A percentile compares a stretch with the other conserved stretches of the same genome.
These are phyloP conservation scores for Rhizophagus sp. DNA, from an alignment of 192 early-diverging fungal species.

Conservation along the genomic window DNA sequence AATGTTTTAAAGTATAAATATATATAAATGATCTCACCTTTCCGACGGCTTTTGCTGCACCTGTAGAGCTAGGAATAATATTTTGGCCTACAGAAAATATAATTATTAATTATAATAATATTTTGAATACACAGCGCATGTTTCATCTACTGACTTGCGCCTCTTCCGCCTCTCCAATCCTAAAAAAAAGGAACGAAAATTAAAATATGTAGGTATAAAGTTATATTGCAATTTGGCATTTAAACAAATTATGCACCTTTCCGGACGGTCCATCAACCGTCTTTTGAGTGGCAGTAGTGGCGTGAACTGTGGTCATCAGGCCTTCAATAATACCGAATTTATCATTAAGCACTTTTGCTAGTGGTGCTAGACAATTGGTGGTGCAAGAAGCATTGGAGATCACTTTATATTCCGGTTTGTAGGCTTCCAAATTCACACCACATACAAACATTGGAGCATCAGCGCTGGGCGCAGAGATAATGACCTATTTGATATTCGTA, in stretches of 20 bases:
- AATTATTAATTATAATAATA: not conserved
- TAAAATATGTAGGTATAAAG: not conserved
- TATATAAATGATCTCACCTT: constrained; percentile 51
- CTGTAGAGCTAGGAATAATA: constrained; percentile 98
- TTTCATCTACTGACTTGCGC: constrained; percentile 58
- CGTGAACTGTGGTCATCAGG: constrained; percentile 98
- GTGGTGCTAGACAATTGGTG: constrained; percentile 98
- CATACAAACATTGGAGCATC: constrained; percentile 99
- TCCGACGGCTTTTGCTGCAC: constrained; percentile 99
- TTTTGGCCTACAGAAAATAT: constrained; percentile 62
- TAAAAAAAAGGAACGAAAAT: not conserved
- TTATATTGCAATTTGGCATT: not conserved
- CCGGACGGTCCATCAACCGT: constrained; percentile 97
- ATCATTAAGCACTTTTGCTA: constrained; percentile 96
- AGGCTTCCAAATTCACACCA: constrained; percentile 95
- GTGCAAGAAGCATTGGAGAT: constrained; percentile 99
- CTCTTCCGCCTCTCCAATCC: constrained; percentile 98
- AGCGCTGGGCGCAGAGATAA: constrained; percentile 95
- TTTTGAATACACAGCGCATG: not conserved
- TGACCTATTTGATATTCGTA: constrained; percentile 65
- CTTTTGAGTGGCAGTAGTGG: constrained; percentile 99
- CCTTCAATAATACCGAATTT: constrained; percentile 95
- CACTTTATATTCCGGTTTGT: constrained; percentile 83
- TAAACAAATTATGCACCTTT: constrained; percentile 44
- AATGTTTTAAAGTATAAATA: not conserved